Evolutionary conservation across 129 eudicot genomes (phyloP), one percentile per base, ranked within the genome.

Genomic region (Pseudognaphalium luteoalbum): DNA sequence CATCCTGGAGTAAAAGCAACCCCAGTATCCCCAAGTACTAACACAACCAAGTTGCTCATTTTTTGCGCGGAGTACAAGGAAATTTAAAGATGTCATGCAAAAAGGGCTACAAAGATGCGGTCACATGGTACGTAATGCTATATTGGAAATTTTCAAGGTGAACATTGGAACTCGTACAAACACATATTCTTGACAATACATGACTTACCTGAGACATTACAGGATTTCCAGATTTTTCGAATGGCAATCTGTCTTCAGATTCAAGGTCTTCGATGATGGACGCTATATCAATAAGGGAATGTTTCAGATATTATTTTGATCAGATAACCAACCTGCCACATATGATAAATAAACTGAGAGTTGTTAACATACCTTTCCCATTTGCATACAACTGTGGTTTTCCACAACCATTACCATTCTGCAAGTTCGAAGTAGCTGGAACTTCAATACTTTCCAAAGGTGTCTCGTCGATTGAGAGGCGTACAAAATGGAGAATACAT

Each of bases 401-500:
- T 67, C 72, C 87, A 81, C 51, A 42, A 42, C 80, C 78, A 65
- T 87, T 88, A 32, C 77, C 84, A 32, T 78, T 82, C 30, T 73
- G 30, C 51, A 76, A 62, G 72, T 76, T 77, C 17, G 86, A 70
- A 22, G 88, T 52, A 41, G 74, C 68, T 52, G 96, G 93, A 82
- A 89, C 82, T 72, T 87, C 92, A 63, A 94, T 80, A 66, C 79
- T 87, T 51, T 89, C 93, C 85, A 94, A 54, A 68, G 91, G 83
- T 51, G 86, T 68, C 54, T 91, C 97, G 56, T 94, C 97, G 37
- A 87, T 74, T 6, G 97, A 90, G 63, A 94, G 85, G 59, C 99
- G 96, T 41, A 94, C 83, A 72, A 94, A 94, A 83, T 94, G 99
- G 57, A 83, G 88, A 61, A 91, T 86, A 86, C 99, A 94, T 73